phyloP scores from a whole-genome alignment of 768 basidiomycete species.

The Erythrobasidium yunnanense region DNA sequence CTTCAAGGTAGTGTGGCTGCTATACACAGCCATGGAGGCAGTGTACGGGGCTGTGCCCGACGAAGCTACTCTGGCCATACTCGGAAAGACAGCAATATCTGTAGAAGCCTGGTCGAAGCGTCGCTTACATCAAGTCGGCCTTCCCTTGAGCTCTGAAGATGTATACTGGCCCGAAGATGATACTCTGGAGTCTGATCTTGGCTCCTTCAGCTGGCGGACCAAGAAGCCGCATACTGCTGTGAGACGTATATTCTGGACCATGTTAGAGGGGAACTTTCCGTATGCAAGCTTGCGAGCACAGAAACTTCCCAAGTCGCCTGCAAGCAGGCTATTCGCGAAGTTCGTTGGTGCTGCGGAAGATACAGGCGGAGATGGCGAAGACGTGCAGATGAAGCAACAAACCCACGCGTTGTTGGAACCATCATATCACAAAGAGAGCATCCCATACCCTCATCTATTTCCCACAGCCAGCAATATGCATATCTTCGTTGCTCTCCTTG shows the following conservation, averaged over 20 bases:
- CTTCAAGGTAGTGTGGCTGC: background rate
- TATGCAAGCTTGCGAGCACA: background rate
- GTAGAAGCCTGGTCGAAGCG: background rate
- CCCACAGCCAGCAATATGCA: conserved; percentile 16
- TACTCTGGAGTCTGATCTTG: background rate
- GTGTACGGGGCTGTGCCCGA: conserved; percentile 21
- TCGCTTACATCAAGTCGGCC: background rate
- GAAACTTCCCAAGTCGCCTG: background rate
- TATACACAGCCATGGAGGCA: background rate
- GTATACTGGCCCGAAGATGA: background rate
- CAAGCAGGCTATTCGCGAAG: background rate
- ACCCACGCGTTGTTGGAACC: background rate
- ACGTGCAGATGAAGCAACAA: background rate
- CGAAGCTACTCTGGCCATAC: background rate
- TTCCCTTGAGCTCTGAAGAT: background rate
- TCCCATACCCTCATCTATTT: background rate
- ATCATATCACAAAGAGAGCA: background rate
- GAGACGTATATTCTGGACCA: background rate
- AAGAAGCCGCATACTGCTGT: background rate
- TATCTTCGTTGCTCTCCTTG: conserved; percentile 1
- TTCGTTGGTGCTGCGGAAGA: background rate
- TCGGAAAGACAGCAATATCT: conserved; percentile 10
- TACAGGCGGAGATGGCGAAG: background rate
- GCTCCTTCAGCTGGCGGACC: too few relatives aligned
- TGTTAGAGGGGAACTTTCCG: background rate